Evolutionary conservation across 192 early-diverging fungal genomes (phyloP).

Genomic region (Coemansia guatemalensis): DNA sequence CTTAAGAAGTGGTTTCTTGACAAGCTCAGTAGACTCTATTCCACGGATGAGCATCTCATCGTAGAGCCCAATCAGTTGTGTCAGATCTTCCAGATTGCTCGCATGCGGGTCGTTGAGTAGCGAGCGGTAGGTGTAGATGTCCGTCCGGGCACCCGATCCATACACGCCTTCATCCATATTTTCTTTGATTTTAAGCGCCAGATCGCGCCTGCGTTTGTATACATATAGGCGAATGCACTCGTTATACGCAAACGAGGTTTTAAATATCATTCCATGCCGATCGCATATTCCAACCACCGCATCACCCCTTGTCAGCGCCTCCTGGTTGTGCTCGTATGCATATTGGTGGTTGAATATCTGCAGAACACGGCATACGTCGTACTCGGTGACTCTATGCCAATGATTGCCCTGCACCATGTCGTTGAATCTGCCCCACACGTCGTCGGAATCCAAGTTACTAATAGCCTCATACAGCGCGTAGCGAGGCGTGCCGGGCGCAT

Average conservation of each 20-base stretch:
- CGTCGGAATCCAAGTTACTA: conserved; percentile 16
- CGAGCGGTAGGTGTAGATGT: conserved; percentile 40
- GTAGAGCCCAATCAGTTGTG: conserved; percentile 20
- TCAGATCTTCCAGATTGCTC: conserved; percentile 16
- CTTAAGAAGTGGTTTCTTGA: conserved; percentile 33
- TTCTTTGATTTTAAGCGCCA: conserved; percentile 30
- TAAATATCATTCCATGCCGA: conserved; percentile 9
- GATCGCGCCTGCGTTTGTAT: conserved; percentile 13
- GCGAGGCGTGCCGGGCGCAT: conserved; percentile 16
- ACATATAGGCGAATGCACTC: conserved; percentile 42
- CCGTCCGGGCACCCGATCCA: conserved; percentile 11
- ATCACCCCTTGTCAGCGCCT: conserved; percentile 15
- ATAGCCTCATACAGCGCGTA: conserved; percentile 28
- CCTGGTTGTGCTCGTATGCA: conserved; percentile 19
- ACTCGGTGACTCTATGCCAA: conserved; percentile 32
- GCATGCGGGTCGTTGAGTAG: conserved; percentile 35
- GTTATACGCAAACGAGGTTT: conserved; percentile 24
- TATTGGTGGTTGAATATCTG: conserved; percentile 42
- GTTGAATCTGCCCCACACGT: conserved; percentile 33
- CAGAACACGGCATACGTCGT: conserved; percentile 33
- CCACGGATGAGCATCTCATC: conserved; percentile 39
- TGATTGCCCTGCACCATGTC: conserved; percentile 19
- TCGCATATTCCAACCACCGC: conserved; percentile 15
- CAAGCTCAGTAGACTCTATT: conserved; percentile 25
- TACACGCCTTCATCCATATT: conserved; percentile 26